A percentile compares a stretch with the other conserved stretches of the same genome.
These are phyloP conservation scores for Metschnikowia chrysomelidarum DNA, from an alignment of 805 yeast species.

Conservation along the genomic window DNA sequence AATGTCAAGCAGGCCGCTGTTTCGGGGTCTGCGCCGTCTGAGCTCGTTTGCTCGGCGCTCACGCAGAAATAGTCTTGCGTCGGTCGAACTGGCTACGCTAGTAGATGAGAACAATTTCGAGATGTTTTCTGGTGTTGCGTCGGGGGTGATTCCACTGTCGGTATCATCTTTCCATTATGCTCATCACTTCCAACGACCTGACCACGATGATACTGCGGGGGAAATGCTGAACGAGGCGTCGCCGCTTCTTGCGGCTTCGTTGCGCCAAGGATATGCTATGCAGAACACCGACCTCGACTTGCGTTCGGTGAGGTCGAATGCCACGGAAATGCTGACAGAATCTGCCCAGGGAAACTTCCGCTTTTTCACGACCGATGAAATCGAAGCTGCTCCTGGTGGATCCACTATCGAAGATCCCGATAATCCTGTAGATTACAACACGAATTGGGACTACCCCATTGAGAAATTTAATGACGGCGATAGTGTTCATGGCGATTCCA, in stretches of 20 bases:
- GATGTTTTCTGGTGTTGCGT: slow-evolving; percentile 74
- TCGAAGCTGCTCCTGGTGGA: slow-evolving; percentile 84
- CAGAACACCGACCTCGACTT: slow-evolving; percentile 28
- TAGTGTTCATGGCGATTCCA: slow-evolving; percentile 8
- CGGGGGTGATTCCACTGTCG: slow-evolving; percentile 74
- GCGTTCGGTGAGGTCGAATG: slow-evolving; percentile 33
- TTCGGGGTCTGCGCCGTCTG: slow-evolving; percentile 24
- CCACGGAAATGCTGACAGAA: slow-evolving; percentile 37
- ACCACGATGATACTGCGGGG: no score
- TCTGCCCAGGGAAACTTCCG: slow-evolving; percentile 50
- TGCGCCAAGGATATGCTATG: slow-evolving; percentile 8
- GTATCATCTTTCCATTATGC: slow-evolving; percentile 75
- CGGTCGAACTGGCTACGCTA: slow-evolving; percentile 29
- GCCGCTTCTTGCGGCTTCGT: slow-evolving; percentile 30
- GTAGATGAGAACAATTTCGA: slow-evolving; percentile 65
- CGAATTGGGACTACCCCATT: slow-evolving; percentile 68
- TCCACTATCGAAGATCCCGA: slow-evolving; percentile 65
- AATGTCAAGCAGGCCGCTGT: slow-evolving; percentile 13
- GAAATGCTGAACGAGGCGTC: slow-evolving; percentile 29
- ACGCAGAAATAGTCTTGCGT: slow-evolving; percentile 33
- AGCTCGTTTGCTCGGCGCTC: slow-evolving; percentile 25
- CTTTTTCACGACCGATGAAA: slow-evolving; percentile 80
- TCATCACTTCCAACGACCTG: slow-evolving; percentile 44
- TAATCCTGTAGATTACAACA: slow-evolving; percentile 65
- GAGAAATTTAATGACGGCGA: slow-evolving; percentile 37